Conservation (phyloP, 31 red algal species). For the Porphyra umbilicalis region DNA sequence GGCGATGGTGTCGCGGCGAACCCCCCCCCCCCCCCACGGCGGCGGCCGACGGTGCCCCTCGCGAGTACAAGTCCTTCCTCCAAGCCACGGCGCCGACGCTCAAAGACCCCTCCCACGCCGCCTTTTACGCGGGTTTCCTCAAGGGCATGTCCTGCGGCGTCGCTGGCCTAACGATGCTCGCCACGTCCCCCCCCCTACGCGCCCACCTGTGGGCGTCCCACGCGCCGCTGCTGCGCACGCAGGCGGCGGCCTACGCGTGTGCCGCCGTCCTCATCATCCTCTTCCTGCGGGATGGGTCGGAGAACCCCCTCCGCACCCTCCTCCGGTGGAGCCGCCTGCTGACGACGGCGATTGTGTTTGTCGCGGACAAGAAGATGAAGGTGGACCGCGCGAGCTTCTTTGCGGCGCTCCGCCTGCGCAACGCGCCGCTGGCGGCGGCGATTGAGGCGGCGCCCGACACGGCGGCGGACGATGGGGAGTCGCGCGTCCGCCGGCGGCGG, state of each 20-base stretch:
- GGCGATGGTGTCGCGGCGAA: background rate
- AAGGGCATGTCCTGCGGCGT: conserved; percentile 53
- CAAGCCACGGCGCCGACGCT: background rate
- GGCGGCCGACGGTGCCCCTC: background rate
- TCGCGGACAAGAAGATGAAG: conserved; percentile 29
- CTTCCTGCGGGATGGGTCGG: conserved; percentile 22
- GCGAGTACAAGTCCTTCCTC: background rate
- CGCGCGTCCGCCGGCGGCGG: conserved; percentile 20
- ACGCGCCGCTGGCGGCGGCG: conserved; percentile 32
- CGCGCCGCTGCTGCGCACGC: conserved; percentile 16
- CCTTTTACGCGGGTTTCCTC: conserved; percentile 57
- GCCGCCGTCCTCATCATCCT: conserved; percentile 28
- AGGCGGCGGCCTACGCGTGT: conserved; percentile 35
- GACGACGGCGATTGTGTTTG: conserved; percentile 21
- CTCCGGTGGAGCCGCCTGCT: conserved; percentile 56
- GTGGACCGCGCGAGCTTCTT: conserved; percentile 36
- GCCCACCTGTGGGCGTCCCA: conserved; percentile 30
- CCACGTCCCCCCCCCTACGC: conserved; percentile 15
- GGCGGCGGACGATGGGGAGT: conserved; percentile 9
- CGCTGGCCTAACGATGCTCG: conserved; percentile 38
- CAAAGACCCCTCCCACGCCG: conserved; percentile 70
- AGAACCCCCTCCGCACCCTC: conserved; percentile 49
- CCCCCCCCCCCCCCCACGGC: background rate
- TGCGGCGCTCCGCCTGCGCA: conserved; percentile 33
- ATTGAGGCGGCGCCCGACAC: conserved; percentile 11